phyloP scores from a whole-genome alignment of 805 yeast species.

The Allodekkera sacchari region DNA sequence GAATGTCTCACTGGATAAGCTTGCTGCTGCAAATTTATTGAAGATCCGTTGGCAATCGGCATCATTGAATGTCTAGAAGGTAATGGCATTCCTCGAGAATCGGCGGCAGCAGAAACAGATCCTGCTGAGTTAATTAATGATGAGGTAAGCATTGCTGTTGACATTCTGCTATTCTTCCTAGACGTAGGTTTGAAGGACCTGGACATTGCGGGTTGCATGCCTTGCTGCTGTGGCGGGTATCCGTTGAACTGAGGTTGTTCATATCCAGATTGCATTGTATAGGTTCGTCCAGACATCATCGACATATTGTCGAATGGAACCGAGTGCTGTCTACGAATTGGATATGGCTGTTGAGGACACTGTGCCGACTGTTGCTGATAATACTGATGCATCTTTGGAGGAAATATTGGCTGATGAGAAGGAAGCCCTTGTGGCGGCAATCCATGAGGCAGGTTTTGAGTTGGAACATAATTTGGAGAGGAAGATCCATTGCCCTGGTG shows the following conservation, averaged over 20 bases:
- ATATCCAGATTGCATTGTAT: neutral
- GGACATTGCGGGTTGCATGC: constrained; percentile 14
- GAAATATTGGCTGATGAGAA: constrained; percentile 20
- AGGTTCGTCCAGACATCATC: constrained; percentile 11
- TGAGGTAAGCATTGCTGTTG: constrained; percentile 25
- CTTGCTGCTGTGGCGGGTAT: constrained; percentile 5
- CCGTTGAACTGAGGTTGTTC: constrained; percentile 8
- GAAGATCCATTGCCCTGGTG: constrained; percentile 17
- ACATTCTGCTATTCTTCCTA: constrained; percentile 35
- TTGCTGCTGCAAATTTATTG: constrained; percentile 7
- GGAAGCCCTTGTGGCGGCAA: constrained; percentile 28
- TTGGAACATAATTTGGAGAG: constrained; percentile 22
- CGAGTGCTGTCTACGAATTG: neutral
- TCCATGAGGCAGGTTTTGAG: constrained; percentile 25
- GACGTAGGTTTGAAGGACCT: constrained; percentile 23
- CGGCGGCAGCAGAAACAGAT: constrained; percentile 14
- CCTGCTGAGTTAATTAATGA: constrained; percentile 1
- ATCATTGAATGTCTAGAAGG: constrained; percentile 23
- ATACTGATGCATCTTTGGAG: constrained; percentile 11
- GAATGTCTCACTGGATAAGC: constrained; percentile 12
- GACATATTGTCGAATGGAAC: constrained; percentile 13
- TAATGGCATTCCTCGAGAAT: constrained; percentile 21
- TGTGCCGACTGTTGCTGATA: constrained; percentile 5
- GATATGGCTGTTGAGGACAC: constrained; percentile 1
- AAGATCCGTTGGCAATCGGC: constrained; percentile 12